Percentiles rank a stretch among this genome's conserved stretches.
Evolutionary conservation across 805 yeast species (phyloP).

Genomic region (Barnettozyma sucrosica): DNA sequence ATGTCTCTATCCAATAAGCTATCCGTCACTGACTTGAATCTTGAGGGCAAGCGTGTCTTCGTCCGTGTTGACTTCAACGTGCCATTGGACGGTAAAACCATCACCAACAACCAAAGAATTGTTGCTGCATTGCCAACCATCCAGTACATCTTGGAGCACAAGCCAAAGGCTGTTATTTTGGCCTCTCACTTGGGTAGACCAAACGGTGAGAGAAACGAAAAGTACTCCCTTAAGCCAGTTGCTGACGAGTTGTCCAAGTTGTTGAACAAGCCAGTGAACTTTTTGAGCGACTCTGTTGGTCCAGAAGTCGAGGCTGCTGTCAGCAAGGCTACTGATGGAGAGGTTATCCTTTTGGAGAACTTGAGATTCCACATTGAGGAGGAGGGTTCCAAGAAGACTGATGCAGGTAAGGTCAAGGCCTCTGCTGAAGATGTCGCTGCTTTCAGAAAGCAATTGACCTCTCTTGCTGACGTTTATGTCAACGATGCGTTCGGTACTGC

Average conservation of each 20-base stretch:
- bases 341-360: constrained; percentile 90
- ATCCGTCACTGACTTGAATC: constrained; percentile 85
- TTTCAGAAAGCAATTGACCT: constrained; percentile 86
- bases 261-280: constrained; percentile 67
- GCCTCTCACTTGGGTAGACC: constrained; percentile 99
- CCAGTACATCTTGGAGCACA: constrained; percentile 85
- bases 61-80: constrained; percentile 97
- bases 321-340: constrained; percentile 67
- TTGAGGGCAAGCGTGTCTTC: constrained; percentile 90
- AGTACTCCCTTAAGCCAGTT: constrained; percentile 91
- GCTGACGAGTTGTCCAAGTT: constrained; percentile 81
- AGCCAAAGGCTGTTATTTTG: constrained; percentile 85
- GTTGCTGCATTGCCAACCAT: constrained; percentile 99
- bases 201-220: constrained; percentile 82
- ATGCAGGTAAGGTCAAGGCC: constrained; percentile 93
- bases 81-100: constrained; percentile 90
- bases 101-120: constrained; percentile 99
- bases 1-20: constrained; percentile 95
- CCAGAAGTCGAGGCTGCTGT: constrained; percentile 78
- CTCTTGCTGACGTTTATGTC: constrained; percentile 94
- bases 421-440: constrained; percentile 73
- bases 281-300: constrained; percentile 91
- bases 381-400: constrained; percentile 89
- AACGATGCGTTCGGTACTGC: constrained; percentile 99
- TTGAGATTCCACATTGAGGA: constrained; percentile 97